Percentiles rank a stretch among this genome's conserved stretches.
These are phyloP conservation scores for Ophiostoma angusticollis DNA, from an alignment of 2,329 filamentous ascomycete genomes.

Conservation along the genomic window DNA sequence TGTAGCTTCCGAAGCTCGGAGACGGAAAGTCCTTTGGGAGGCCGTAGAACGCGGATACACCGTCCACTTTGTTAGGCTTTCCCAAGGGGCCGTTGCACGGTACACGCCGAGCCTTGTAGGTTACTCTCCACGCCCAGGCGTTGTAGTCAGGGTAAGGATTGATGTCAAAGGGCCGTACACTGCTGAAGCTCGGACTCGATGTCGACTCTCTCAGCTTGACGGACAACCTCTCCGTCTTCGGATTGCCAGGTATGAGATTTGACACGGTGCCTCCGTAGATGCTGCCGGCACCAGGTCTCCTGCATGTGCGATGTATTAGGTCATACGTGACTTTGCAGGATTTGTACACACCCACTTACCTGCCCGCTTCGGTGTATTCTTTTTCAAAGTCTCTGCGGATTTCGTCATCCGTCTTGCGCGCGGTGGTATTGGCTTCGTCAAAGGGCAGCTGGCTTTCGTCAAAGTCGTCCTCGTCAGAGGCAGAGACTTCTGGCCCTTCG, in stretches of 20 bases:
- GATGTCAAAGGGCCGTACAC: constrained; percentile 43
- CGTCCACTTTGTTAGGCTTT: constrained; percentile 41
- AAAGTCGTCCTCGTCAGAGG: background rate
- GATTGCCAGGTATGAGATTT: constrained; percentile 29
- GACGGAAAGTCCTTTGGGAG: constrained; percentile 45
- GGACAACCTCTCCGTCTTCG: constrained; percentile 18
- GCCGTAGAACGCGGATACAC: constrained; percentile 52
- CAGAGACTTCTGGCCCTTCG: constrained; percentile 1
- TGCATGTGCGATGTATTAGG: background rate
- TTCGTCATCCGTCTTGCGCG: constrained; percentile 4
- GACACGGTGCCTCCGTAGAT: constrained; percentile 46
- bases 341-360: constrained; percentile 18
- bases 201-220: constrained; percentile 17
- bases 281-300: constrained; percentile 29
- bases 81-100: constrained; percentile 54
- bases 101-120: constrained; percentile 41
- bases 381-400: constrained; percentile 24
- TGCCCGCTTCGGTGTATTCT: constrained; percentile 26
- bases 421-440: background rate
- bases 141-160: constrained; percentile 64
- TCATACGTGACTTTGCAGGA: background rate
- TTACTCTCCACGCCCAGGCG: constrained; percentile 42
- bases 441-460: constrained; percentile 7
- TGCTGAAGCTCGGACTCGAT: constrained; percentile 24
- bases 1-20: constrained; percentile 50